Percentiles rank a stretch among this genome's conserved stretches.
Conservation (phyloP, 1,284 basidiomycete genomes). For the Cutaneotrichosporon sp. region DNA sequence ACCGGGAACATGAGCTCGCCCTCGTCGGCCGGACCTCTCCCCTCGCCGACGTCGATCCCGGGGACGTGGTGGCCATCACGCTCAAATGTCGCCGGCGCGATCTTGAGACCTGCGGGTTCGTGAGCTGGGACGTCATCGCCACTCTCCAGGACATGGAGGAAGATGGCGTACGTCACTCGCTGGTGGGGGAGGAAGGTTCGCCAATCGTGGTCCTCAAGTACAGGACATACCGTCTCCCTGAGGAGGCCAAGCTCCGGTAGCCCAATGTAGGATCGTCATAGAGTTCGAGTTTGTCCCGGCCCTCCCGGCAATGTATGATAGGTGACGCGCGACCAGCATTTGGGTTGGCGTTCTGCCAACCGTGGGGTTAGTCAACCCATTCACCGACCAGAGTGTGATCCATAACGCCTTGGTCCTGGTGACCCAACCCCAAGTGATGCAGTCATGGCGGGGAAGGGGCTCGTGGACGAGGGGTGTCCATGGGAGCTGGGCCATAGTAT, state of each 20-base stretch:
- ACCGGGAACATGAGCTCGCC: neutral
- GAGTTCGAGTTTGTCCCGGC: neutral
- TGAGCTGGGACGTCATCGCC: neutral
- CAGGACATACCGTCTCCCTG: neutral
- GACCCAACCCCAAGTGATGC: no score
- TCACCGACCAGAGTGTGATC: no score
- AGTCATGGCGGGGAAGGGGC: no score
- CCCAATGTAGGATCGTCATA: neutral
- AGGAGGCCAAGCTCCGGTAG: neutral
- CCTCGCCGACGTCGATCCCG: neutral
- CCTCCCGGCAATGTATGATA: neutral
- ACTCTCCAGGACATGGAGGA: constrained; percentile 3
- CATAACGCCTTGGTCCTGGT: no score
- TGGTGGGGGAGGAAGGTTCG: neutral
- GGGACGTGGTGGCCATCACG: neutral
- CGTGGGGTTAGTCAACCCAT: no score
- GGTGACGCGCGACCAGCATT: neutral
- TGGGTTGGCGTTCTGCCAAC: no score
- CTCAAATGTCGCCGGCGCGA: neutral
- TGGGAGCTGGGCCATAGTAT: no score
- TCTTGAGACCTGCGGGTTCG: neutral
- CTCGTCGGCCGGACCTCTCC: neutral
- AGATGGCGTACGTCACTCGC: neutral
- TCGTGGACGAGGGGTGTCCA: no score
- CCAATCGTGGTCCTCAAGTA: constrained; percentile 1